Percentiles rank a stretch among this genome's conserved stretches.
These are phyloP conservation scores for Ceratobasidium sp. DNA, from an alignment of 1,284 basidiomycete species.

Conservation along the genomic window DNA sequence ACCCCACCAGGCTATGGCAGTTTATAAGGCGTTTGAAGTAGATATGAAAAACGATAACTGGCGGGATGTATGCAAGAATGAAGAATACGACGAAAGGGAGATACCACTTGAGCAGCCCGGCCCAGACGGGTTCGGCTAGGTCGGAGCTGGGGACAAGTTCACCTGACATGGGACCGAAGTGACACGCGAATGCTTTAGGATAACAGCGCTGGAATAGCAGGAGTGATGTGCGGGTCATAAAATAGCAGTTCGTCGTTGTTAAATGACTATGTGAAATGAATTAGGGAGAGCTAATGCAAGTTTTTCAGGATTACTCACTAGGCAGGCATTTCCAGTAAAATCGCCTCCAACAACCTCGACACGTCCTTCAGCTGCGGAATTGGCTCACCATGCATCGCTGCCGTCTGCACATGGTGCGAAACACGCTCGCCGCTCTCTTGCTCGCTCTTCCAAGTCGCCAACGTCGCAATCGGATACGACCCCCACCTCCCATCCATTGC, in stretches of 20 bases:
- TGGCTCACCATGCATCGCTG: not conserved
- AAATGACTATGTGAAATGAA: not conserved
- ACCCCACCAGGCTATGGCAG: too few species aligned
- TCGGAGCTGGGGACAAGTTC: not conserved
- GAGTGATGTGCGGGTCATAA: constrained; percentile 27
- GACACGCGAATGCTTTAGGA: constrained; percentile 6
- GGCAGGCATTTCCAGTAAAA: constrained; percentile 21
- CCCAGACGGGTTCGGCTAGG: constrained; percentile 18
- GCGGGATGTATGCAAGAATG: not conserved
- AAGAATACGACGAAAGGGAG: constrained; percentile 17
- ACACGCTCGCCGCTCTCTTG: not conserved
- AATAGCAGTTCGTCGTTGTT: constrained; percentile 28
- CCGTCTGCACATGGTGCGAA: constrained; percentile 10
- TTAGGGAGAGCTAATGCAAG: not conserved
- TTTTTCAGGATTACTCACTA: constrained; percentile 6
- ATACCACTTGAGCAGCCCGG: constrained; percentile 8
- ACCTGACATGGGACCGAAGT: constrained; percentile 11
- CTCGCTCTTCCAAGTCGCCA: constrained; percentile 1
- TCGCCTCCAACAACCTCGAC: constrained; percentile 16
- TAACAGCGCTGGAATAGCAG: constrained; percentile 4
- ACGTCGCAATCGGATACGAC: constrained; percentile 24
- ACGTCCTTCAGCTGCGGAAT: constrained; percentile 4
- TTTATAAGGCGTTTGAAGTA: not conserved
- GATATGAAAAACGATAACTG: not conserved
- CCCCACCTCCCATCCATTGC: constrained; percentile 19